phyloP scores from a whole-genome alignment of 345 rosid species.

The Moringa oleifera region DNA sequence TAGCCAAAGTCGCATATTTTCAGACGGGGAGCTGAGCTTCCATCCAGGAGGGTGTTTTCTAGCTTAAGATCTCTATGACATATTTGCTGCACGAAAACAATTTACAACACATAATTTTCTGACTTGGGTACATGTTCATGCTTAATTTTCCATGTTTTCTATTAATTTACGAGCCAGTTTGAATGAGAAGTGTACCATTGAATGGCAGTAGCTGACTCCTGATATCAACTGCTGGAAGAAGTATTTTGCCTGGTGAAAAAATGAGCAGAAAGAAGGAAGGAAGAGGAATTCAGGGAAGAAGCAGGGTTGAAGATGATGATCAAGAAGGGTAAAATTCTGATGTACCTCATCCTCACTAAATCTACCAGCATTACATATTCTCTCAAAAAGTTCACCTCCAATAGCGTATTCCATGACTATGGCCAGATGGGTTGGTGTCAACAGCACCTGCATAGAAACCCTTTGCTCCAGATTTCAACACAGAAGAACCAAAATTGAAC shows the following conservation, averaged over 20 bases:
- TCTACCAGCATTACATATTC: conserved; percentile 81
- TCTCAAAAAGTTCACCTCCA: conserved; percentile 82
- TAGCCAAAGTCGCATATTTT: conserved; percentile 92
- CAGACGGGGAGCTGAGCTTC: conserved; percentile 65
- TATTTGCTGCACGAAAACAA: conserved; percentile 50
- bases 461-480: too few species aligned
- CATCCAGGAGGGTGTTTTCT: conserved; percentile 86
- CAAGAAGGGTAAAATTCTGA: neutral
- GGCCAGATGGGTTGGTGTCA: conserved; percentile 82
- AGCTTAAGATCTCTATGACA: conserved; percentile 93
- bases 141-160: too few species aligned
- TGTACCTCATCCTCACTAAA: conserved; percentile 80
- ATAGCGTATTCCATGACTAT: conserved; percentile 93
- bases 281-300: neutral
- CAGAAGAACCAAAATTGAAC: too few species aligned
- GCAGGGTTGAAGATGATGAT: too few species aligned
- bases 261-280: neutral
- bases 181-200: conserved; percentile 53
- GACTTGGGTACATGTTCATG: neutral
- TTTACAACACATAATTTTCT: neutral
- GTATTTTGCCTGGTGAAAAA: conserved; percentile 56
- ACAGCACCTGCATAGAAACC: conserved; percentile 63
- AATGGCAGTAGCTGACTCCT: conserved; percentile 88
- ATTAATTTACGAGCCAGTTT: neutral
- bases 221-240: conserved; percentile 91